Conservation (phyloP, 73 alveolate genomes). For the Loxodes magnus region DNA sequence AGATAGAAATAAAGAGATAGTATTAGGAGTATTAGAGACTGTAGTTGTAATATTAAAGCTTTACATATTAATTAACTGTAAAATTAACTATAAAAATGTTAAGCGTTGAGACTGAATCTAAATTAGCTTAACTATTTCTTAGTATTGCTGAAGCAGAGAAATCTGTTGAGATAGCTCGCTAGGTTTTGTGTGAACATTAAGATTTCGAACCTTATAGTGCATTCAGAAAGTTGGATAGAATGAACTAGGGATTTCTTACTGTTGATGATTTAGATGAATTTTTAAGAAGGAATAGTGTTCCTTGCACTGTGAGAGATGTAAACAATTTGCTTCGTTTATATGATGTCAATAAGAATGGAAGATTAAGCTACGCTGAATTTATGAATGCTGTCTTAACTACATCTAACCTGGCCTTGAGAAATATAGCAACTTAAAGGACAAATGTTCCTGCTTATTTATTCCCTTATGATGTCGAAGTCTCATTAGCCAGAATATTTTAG, state of each 20-base stretch:
- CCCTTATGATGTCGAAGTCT: conserved; percentile 1
- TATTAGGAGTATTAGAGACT: too few species aligned
- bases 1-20: too few species aligned
- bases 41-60: too few species aligned
- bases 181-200: conserved; percentile 11
- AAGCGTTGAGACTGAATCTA: conserved; percentile 3
- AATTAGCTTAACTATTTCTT: not conserved
- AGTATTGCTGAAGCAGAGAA: conserved; percentile 23
- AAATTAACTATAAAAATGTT: not conserved
- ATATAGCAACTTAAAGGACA: not conserved
- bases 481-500: conserved; percentile 16
- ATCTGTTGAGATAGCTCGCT: conserved; percentile 19
- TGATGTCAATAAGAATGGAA: conserved; percentile 8
- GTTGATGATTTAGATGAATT: not conserved
- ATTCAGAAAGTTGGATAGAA: conserved; percentile 19
- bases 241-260: conserved; percentile 6
- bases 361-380: conserved; percentile 1
- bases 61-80: not conserved
- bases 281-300: not conserved
- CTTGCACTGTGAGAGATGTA: not conserved
- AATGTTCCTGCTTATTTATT: not conserved
- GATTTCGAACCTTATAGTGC: conserved; percentile 37
- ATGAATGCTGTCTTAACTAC: not conserved
- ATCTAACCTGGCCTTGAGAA: conserved; percentile 5
- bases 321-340: not conserved